These are phyloP conservation scores for Penicillium sp. DNA, from an alignment of 2,329 filamentous ascomycete species.

Conservation along the genomic window DNA sequence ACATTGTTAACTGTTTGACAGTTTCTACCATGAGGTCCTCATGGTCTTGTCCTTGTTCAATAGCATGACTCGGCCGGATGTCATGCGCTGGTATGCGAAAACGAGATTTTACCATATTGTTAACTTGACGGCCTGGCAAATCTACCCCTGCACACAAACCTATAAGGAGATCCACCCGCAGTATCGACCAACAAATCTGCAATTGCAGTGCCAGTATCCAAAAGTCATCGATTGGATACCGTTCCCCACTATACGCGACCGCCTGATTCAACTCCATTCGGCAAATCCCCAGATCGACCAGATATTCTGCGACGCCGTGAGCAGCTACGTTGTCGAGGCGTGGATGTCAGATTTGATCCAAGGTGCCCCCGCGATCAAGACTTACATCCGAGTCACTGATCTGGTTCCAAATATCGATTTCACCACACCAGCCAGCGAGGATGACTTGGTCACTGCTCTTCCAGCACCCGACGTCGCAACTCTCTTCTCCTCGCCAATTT, in stretches of 20 bases:
- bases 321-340: constrained; percentile 10
- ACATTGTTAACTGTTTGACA: not conserved
- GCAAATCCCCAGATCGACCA: not conserved
- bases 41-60: constrained; percentile 12
- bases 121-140: constrained; percentile 14
- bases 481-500: not conserved
- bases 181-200: not conserved
- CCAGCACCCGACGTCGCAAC: not conserved
- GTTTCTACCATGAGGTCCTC: constrained; percentile 3
- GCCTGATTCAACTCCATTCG: not conserved
- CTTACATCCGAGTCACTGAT: not conserved
- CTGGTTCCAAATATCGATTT: not conserved
- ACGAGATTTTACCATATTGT: constrained; percentile 17
- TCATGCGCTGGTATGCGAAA: constrained; percentile 15
- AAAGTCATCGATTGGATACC: not conserved
- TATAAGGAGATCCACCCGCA: not conserved
- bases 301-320: constrained; percentile 5
- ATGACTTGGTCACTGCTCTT: not conserved
- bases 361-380: constrained; percentile 2
- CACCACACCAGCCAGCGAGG: not conserved
- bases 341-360: constrained; percentile 7
- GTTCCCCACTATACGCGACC: not conserved
- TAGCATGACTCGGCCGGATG: constrained; percentile 12
- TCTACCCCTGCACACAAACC: not conserved
- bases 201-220: not conserved